These are phyloP conservation scores for Pseudomonodictys pantanalensis DNA, from an alignment of 495 filamentous ascomycete genomes.

Conservation along the genomic window DNA sequence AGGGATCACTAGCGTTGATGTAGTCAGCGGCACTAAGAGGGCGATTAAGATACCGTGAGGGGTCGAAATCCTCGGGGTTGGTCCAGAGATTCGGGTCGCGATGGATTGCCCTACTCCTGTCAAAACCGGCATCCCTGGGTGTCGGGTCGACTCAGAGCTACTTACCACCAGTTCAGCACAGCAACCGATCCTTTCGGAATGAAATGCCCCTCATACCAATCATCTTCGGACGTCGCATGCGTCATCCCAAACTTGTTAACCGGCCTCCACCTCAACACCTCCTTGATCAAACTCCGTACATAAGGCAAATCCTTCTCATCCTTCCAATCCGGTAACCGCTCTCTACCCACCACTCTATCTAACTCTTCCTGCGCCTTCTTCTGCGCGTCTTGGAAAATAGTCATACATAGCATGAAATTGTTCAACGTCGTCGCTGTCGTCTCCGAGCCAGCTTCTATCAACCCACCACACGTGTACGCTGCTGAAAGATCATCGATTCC, in stretches of 20 bases:
- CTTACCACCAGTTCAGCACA: conserved; percentile 32
- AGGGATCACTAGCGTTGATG: conserved; percentile 22
- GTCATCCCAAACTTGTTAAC: conserved; percentile 31
- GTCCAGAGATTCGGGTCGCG: conserved; percentile 25
- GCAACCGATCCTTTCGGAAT: conserved; percentile 32
- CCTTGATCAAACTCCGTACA: conserved; percentile 32
- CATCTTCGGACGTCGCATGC: conserved; percentile 31
- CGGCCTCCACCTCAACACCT: conserved; percentile 34
- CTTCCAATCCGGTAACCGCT: conserved; percentile 32
- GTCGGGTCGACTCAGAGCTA: neutral
- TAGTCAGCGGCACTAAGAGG: conserved; percentile 24
- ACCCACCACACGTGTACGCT: conserved; percentile 33
- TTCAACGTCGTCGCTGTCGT: conserved; percentile 37
- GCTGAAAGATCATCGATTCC: conserved; percentile 35
- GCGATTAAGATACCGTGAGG: conserved; percentile 23
- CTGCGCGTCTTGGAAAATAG: conserved; percentile 25
- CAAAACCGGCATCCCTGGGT: neutral
- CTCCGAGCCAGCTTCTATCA: conserved; percentile 40
- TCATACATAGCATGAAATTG: conserved; percentile 35
- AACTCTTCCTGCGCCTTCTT: conserved; percentile 36
- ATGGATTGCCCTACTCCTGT: conserved; percentile 22
- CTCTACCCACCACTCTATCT: conserved; percentile 33
- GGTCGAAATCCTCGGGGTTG: conserved; percentile 29
- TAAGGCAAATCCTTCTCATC: conserved; percentile 35
- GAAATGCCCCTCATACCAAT: conserved; percentile 34